phyloP scores from a whole-genome alignment of 768 basidiomycete genomes.

The Leccinum incarnatum region DNA sequence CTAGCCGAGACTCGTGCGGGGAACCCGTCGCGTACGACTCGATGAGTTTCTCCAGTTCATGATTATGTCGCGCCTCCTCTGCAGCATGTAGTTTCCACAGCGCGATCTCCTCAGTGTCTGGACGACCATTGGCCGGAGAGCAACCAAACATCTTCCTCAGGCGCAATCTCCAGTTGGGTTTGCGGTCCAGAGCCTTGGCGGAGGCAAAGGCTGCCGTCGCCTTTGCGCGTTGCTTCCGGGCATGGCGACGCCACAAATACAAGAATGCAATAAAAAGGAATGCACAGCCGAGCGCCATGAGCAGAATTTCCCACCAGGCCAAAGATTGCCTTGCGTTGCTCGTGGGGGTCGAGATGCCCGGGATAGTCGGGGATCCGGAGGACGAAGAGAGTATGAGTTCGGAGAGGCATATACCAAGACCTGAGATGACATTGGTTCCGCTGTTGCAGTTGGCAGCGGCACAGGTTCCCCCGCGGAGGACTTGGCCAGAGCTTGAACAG shows the following conservation, averaged over 20 bases:
- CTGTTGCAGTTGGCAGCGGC: constrained; percentile 58
- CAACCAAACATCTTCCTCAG: constrained; percentile 59
- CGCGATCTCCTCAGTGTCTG: constrained; percentile 45
- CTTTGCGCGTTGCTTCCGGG: constrained; percentile 65
- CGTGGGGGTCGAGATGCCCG: constrained; percentile 57
- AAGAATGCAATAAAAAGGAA: constrained; percentile 71
- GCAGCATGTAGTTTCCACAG: constrained; percentile 49
- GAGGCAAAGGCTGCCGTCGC: constrained; percentile 63
- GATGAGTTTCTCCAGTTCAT: constrained; percentile 51
- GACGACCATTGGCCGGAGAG: constrained; percentile 24
- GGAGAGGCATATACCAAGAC: constrained; percentile 78
- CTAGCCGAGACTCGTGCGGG: constrained; percentile 29
- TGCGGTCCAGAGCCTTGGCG: constrained; percentile 50
- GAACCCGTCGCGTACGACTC: constrained; percentile 44
- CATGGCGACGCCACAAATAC: constrained; percentile 67
- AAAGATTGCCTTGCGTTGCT: constrained; percentile 38
- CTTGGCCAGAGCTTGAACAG: constrained; percentile 59
- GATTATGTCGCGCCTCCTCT: constrained; percentile 49
- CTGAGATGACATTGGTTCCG: constrained; percentile 55
- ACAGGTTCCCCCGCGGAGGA: constrained; percentile 67
- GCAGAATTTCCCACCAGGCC: constrained; percentile 81
- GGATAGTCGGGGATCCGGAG: constrained; percentile 40
- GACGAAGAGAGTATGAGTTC: constrained; percentile 58
- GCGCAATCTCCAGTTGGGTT: constrained; percentile 52
- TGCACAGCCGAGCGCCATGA: constrained; percentile 78